These are phyloP conservation scores for Trichoderma citrinoviride DNA, from an alignment of 2,329 filamentous ascomycete genomes.

Conservation along the genomic window DNA sequence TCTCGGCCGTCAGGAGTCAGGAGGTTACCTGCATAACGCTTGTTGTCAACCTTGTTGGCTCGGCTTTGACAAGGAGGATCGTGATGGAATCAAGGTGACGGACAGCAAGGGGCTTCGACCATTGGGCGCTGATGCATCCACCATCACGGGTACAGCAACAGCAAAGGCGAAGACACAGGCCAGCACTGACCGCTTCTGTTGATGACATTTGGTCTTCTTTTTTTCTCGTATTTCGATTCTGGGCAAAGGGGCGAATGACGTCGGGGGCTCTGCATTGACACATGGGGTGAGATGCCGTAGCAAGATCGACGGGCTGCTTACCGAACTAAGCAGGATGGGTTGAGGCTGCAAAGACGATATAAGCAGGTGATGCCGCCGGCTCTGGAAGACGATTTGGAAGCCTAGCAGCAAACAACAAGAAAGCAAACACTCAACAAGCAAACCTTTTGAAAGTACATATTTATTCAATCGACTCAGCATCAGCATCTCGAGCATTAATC, in stretches of 20 bases:
- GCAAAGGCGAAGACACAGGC: neutral
- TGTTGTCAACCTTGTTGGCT: constrained; percentile 1
- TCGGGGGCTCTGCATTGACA: neutral
- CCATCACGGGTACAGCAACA: neutral
- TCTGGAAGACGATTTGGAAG: neutral
- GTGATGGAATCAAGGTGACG: neutral
- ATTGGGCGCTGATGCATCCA: neutral
- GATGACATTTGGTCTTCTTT: neutral
- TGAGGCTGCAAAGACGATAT: neutral
- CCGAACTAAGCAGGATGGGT: neutral
- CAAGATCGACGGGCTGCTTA: neutral
- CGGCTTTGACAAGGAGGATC: too few relatives aligned
- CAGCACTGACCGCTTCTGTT: neutral
- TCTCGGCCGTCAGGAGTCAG: neutral
- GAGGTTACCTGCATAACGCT: neutral
- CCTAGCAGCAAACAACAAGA: neutral
- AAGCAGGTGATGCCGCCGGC: neutral
- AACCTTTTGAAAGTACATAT: neutral
- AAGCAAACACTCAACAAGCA: neutral
- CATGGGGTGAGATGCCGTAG: neutral
- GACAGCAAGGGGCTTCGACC: neutral
- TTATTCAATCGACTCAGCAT: too few relatives aligned
- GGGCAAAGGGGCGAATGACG: neutral
- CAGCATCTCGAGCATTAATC: neutral
- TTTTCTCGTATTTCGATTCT: neutral